Evolutionary conservation across 768 basidiomycete genomes (phyloP).

Genomic region (Sistotremastrum niveocremeum): DNA sequence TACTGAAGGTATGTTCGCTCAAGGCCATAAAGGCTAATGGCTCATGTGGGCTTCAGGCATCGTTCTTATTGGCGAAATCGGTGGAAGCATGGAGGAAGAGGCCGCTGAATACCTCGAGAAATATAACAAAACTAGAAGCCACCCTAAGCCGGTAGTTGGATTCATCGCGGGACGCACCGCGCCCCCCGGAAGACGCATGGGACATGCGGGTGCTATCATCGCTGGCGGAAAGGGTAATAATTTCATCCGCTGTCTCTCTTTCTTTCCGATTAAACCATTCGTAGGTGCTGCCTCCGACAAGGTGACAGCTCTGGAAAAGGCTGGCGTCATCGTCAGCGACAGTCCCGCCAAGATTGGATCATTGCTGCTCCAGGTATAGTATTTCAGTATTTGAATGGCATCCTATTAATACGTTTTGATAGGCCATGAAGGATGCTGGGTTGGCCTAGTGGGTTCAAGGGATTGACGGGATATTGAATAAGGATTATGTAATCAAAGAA

Average conservation of each 20-base stretch:
- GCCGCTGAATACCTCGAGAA: constrained; percentile 91
- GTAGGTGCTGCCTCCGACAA: constrained; percentile 86
- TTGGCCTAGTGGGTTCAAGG: constrained; percentile 30
- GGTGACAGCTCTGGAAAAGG: constrained; percentile 77
- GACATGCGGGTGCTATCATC: constrained; percentile 96
- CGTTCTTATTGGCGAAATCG: constrained; percentile 97
- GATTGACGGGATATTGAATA: constrained; percentile 4
- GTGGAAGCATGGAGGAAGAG: constrained; percentile 98
- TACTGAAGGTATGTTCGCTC: constrained; percentile 57
- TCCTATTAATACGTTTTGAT: constrained; percentile 5
- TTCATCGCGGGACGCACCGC: constrained; percentile 98
- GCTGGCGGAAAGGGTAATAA: constrained; percentile 84
- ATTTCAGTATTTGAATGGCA: constrained; percentile 3
- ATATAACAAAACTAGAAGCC: constrained; percentile 77
- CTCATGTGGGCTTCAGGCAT: constrained; percentile 42
- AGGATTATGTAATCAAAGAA: constrained; percentile 26
- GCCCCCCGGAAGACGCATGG: constrained; percentile 96
- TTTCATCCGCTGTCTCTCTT: neutral
- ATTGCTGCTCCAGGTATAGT: constrained; percentile 76
- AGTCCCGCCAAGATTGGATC: constrained; percentile 91
- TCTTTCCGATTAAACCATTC: neutral
- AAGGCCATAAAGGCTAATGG: neutral
- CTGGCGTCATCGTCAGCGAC: constrained; percentile 87
- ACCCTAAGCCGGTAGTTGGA: constrained; percentile 91
- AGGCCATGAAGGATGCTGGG: constrained; percentile 75